phyloP scores from a whole-genome alignment of 148 eudicot species.

The Linanthus parryae region DNA sequence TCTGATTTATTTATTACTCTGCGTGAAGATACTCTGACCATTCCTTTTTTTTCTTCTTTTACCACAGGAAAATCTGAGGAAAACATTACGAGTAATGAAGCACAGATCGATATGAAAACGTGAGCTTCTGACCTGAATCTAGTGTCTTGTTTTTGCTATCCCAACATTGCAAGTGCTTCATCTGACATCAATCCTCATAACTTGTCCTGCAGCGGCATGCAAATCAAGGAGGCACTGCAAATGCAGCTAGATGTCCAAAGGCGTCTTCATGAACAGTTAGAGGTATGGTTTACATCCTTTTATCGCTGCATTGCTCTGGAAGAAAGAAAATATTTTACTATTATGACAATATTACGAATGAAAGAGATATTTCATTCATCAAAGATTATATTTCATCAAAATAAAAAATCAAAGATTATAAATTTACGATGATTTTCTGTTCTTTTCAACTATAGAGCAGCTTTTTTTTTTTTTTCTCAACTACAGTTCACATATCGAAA shows the following conservation, averaged over 20 bases:
- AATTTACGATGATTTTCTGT: not conserved
- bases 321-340: not conserved
- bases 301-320: too few species aligned
- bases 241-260: slow-evolving; percentile 81
- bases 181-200: not conserved
- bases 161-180: not conserved
- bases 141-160: not conserved
- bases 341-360: not conserved
- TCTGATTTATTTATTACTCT: too few species aligned
- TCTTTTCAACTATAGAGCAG: too few species aligned
- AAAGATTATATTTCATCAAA: not conserved
- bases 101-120: slow-evolving; percentile 47
- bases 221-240: slow-evolving; percentile 71
- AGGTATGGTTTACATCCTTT: slow-evolving; percentile 26
- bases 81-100: slow-evolving; percentile 20
- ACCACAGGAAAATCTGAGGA: slow-evolving; percentile 50
- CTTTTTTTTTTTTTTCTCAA: too few species aligned
- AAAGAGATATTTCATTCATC: too few species aligned
- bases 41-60: not conserved
- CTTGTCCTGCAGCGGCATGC: slow-evolving; percentile 39
- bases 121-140: slow-evolving; percentile 14
- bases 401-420: not conserved
- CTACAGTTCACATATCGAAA: too few species aligned
- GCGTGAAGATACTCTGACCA: not conserved
- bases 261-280: slow-evolving; percentile 81